These are phyloP conservation scores for Ambrosiella xylebori DNA, from an alignment of 2,329 filamentous ascomycete species.

Conservation along the genomic window DNA sequence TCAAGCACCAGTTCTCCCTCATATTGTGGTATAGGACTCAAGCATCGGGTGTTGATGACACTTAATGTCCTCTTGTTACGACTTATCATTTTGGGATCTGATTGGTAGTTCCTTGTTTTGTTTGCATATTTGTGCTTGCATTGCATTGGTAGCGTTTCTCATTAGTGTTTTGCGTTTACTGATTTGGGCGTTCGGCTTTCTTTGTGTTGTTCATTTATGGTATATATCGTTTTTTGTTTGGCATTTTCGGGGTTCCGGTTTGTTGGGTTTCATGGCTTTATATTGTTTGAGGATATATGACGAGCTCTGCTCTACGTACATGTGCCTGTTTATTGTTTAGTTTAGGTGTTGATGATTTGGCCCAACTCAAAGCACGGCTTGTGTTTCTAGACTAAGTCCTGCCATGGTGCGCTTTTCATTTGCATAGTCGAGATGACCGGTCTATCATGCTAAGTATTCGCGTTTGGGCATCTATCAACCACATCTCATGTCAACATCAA, in stretches of 20 bases:
- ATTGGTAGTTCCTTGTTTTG: constrained; percentile 6
- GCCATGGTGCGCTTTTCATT: too few species aligned
- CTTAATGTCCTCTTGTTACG: constrained; percentile 11
- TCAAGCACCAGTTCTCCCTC: constrained; percentile 8
- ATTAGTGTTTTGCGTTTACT: neutral
- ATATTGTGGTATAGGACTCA: constrained; percentile 7
- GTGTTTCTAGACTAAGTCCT: neutral
- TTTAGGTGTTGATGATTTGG: neutral
- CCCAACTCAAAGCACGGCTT: neutral
- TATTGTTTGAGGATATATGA: constrained; percentile 6
- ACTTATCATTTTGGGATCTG: constrained; percentile 10
- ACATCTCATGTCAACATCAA: too few species aligned
- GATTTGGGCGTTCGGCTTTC: neutral
- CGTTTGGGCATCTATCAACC: too few species aligned
- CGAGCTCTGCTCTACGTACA: constrained; percentile 7
- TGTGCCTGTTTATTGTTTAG: neutral
- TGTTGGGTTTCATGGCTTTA: constrained; percentile 14
- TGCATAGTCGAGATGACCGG: too few species aligned
- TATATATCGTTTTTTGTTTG: constrained; percentile 14
- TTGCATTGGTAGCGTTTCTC: neutral
- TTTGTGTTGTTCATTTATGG: constrained; percentile 13
- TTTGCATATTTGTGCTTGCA: constrained; percentile 5
- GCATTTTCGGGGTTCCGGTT: neutral
- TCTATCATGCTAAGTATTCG: too few species aligned
- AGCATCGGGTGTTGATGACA: neutral